A percentile compares a stretch with the other conserved stretches of the same genome.
Evolutionary conservation across 192 early-diverging fungal species (phyloP).

Genomic region (Entomortierella beljakovae): DNA sequence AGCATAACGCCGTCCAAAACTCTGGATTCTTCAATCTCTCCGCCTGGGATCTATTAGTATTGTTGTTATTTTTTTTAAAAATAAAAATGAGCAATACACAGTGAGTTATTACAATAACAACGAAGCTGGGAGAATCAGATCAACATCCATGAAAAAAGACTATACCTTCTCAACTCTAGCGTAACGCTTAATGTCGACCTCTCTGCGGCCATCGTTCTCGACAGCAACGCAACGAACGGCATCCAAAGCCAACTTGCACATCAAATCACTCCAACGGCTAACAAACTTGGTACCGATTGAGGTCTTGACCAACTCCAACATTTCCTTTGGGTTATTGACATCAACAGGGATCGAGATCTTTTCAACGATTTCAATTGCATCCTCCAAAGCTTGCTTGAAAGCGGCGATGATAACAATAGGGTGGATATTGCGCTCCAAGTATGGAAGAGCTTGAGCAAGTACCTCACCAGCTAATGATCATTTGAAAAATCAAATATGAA

Average conservation of each 20-base stretch:
- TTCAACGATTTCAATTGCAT: constrained; percentile 87
- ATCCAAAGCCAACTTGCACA: constrained; percentile 96
- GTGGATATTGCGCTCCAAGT: constrained; percentile 97
- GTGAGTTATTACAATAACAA: neutral
- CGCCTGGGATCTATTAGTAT: constrained; percentile 89
- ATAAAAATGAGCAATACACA: neutral
- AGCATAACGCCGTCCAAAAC: constrained; percentile 98
- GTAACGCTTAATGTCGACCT: constrained; percentile 99
- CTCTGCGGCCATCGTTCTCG: constrained; percentile 77
- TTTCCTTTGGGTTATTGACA: constrained; percentile 85
- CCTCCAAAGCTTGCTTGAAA: constrained; percentile 94
- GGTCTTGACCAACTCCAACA: constrained; percentile 92
- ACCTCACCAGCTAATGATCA: constrained; percentile 91
- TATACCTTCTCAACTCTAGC: constrained; percentile 95
- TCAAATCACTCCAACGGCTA: constrained; percentile 94
- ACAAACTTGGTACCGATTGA: constrained; percentile 98
- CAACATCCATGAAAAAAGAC: too few relatives aligned
- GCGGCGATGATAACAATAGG: constrained; percentile 96
- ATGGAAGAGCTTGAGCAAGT: constrained; percentile 89
- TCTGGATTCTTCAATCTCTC: constrained; percentile 94
- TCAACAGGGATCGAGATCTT: constrained; percentile 89
- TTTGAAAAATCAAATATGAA: too few relatives aligned
- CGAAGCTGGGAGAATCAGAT: too few relatives aligned
- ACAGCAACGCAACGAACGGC: constrained; percentile 93
- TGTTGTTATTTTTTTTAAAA: too few relatives aligned